Evolutionary conservation across 164 flowering plant species (phyloP).

Genomic region (Sedum album): DNA sequence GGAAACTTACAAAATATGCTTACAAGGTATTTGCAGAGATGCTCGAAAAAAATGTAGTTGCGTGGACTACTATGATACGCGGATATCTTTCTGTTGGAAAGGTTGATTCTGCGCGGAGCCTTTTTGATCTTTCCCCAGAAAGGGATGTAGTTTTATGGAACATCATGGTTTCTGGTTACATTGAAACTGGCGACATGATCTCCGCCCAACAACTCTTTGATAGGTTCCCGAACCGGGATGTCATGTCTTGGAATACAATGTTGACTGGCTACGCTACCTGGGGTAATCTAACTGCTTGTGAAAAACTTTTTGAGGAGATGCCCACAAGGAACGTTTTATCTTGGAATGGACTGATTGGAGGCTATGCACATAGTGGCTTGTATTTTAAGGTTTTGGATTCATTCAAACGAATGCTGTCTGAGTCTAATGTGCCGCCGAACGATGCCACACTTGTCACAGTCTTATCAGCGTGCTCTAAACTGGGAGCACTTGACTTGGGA

Average conservation of each 20-base stretch:
- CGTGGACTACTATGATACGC: slow-evolving; percentile 57
- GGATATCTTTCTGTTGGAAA: slow-evolving; percentile 35
- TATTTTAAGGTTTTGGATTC: slow-evolving; percentile 35
- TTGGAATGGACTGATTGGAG: slow-evolving; percentile 67
- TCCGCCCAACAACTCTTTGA: slow-evolving; percentile 41
- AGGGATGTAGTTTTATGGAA: slow-evolving; percentile 64
- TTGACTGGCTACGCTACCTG: slow-evolving; percentile 43
- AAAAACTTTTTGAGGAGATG: slow-evolving; percentile 48
- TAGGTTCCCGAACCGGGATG: slow-evolving; percentile 40
- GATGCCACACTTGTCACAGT: slow-evolving; percentile 55
- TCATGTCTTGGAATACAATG: slow-evolving; percentile 59
- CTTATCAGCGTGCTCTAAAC: slow-evolving; percentile 52
- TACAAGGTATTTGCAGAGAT: slow-evolving; percentile 45
- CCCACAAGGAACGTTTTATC: slow-evolving; percentile 53
- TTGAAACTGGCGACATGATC: slow-evolving; percentile 33
- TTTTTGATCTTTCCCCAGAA: slow-evolving; percentile 51
- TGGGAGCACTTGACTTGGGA: too few species aligned
- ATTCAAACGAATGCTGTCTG: slow-evolving; percentile 48
- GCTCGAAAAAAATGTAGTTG: slow-evolving; percentile 48
- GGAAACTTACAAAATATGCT: slow-evolving; percentile 30
- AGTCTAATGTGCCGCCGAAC: slow-evolving; percentile 40
- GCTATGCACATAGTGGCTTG: slow-evolving; percentile 35
- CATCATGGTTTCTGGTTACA: slow-evolving; percentile 55
- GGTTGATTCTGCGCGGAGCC: slow-evolving; percentile 33
- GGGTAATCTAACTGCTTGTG: slow-evolving; percentile 31